Percentiles rank a stretch among this genome's conserved stretches.
These are phyloP conservation scores for Boletus coccyginus DNA, from an alignment of 768 basidiomycete species.

Conservation along the genomic window DNA sequence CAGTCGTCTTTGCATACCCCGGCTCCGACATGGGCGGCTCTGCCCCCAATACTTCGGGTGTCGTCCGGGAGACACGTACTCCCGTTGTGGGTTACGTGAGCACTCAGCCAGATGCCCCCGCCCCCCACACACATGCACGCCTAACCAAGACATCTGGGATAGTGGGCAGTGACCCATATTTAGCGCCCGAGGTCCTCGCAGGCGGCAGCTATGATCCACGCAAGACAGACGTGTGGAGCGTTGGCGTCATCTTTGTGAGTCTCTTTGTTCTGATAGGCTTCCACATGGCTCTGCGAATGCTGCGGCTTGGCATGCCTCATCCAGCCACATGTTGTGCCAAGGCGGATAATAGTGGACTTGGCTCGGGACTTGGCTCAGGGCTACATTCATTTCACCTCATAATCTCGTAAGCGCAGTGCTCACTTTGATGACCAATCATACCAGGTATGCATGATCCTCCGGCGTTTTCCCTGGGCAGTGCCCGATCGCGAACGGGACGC, in stretches of 20 bases:
- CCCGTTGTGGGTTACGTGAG: conserved; percentile 20
- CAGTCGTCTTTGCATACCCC: conserved; percentile 99
- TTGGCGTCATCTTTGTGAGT: conserved; percentile 93
- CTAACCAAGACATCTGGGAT: conserved; percentile 75
- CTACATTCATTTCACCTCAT: conserved; percentile 4
- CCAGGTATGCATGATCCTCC: conserved; percentile 83
- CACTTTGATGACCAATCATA: background rate
- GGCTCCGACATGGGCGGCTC: conserved; percentile 66
- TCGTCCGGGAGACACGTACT: background rate
- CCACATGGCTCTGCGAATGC: background rate
- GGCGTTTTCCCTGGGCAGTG: conserved; percentile 98
- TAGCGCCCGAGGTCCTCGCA: conserved; percentile 91
- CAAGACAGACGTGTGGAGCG: conserved; percentile 98
- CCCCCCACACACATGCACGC: conserved; percentile 40
- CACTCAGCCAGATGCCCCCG: conserved; percentile 22
- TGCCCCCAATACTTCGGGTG: conserved; percentile 9
- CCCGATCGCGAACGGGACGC: conserved; percentile 93
- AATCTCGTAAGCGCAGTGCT: conserved; percentile 8
- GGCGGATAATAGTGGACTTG: background rate
- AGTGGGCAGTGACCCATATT: conserved; percentile 97
- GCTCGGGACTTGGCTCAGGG: background rate
- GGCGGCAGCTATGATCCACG: conserved; percentile 87
- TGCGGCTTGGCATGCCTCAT: background rate
- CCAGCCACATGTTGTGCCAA: background rate
- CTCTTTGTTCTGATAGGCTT: background rate